phyloP scores from a whole-genome alignment of 139 green algal species.

The Zygnema cylindricum region DNA sequence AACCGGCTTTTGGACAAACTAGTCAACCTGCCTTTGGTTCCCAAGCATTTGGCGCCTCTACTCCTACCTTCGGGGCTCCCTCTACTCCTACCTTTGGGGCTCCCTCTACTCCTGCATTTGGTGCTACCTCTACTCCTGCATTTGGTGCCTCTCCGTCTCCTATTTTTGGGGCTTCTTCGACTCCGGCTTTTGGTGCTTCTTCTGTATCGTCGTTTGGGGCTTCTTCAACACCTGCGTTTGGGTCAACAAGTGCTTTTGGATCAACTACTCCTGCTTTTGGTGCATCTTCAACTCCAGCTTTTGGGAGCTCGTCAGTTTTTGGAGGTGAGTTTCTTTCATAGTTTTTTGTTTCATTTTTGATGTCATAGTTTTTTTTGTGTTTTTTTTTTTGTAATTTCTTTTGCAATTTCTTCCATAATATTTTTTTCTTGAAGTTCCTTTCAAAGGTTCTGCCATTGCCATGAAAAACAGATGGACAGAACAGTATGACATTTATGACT shows the following conservation, averaged over 20 bases:
- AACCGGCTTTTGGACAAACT: too few species aligned
- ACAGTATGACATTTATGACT: too few species aligned
- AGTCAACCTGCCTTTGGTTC: too few species aligned
- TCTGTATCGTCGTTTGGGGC: conserved; percentile 65
- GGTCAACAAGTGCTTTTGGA: conserved; percentile 54
- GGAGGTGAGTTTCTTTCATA: too few species aligned
- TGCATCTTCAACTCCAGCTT: conserved; percentile 32
- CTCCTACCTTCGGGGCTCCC: conserved; percentile 36
- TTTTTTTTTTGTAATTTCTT: too few species aligned
- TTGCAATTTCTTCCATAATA: too few species aligned
- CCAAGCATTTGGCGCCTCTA: conserved; percentile 29
- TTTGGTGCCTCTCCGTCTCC: conserved; percentile 42
- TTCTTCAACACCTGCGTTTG: not conserved
- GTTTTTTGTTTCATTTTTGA: too few species aligned
- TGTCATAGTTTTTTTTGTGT: too few species aligned
- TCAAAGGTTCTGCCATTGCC: too few species aligned
- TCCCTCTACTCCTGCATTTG: conserved; percentile 59
- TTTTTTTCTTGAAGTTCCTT: too few species aligned
- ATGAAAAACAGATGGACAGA: too few species aligned
- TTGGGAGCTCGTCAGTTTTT: too few species aligned
- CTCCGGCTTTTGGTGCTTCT: conserved; percentile 43
- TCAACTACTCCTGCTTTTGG: conserved; percentile 25
- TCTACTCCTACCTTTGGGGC: not conserved
- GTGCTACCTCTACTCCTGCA: conserved; percentile 25
- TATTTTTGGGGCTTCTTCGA: conserved; percentile 30